Percentiles rank a stretch among this genome's conserved stretches.
These are phyloP conservation scores for Atalantia buxifolia DNA, from an alignment of 345 rosid species.

Conservation along the genomic window DNA sequence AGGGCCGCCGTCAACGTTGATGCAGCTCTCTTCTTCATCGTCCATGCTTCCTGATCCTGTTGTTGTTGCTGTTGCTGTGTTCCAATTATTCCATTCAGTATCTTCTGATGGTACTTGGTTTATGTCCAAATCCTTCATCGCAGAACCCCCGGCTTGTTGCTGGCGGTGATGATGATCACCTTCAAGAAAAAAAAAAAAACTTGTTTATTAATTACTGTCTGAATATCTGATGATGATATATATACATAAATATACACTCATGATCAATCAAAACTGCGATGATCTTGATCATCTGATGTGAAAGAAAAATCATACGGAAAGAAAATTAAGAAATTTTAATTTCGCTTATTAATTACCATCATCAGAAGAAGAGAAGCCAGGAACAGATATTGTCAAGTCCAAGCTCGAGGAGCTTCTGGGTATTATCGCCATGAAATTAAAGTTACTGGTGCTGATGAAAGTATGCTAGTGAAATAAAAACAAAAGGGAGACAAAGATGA, in stretches of 20 bases:
- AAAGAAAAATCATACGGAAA: too few relatives aligned
- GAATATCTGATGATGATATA: too few relatives aligned
- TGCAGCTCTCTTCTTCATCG: slow-evolving; percentile 46
- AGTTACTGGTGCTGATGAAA: neutral
- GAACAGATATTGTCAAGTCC: slow-evolving; percentile 80
- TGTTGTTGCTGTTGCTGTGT: slow-evolving; percentile 15
- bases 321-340: too few relatives aligned
- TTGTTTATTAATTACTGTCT: too few relatives aligned
- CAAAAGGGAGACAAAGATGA: slow-evolving; percentile 9
- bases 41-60: slow-evolving; percentile 27
- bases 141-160: slow-evolving; percentile 12
- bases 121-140: slow-evolving; percentile 63
- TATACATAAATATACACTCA: too few relatives aligned
- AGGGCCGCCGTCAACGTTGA: slow-evolving; percentile 33
- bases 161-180: too few relatives aligned
- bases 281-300: neutral
- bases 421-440: slow-evolving; percentile 47
- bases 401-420: slow-evolving; percentile 59
- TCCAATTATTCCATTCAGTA: slow-evolving; percentile 38
- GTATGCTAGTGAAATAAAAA: slow-evolving; percentile 20
- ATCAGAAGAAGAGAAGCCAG: slow-evolving; percentile 64
- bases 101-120: slow-evolving; percentile 53
- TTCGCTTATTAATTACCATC: too few relatives aligned
- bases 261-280: neutral
- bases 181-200: too few relatives aligned